Conservation (phyloP, 495 filamentous ascomycete species). For the Terfezia claveryi region DNA sequence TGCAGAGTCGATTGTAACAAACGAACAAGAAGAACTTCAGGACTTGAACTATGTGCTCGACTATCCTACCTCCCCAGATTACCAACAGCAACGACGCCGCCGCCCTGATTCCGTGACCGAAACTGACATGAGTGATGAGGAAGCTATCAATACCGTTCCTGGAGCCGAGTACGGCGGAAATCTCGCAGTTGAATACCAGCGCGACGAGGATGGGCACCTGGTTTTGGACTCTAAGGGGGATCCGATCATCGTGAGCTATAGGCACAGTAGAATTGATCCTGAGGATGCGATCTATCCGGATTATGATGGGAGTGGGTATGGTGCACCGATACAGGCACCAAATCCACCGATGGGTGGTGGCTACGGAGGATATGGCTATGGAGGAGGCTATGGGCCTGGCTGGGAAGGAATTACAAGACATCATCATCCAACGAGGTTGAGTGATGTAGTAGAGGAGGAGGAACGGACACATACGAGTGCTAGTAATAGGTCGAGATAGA, state of each 20-base stretch:
- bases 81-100: neutral
- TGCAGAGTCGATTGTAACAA: constrained; percentile 13
- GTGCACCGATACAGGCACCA: constrained; percentile 5
- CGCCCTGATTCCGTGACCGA: constrained; percentile 9
- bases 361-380: constrained; percentile 16
- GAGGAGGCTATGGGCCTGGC: constrained; percentile 42
- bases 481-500: neutral
- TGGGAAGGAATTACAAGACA: constrained; percentile 74
- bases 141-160: constrained; percentile 15
- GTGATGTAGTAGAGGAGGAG: constrained; percentile 76
- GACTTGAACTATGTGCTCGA: no score
- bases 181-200: constrained; percentile 22
- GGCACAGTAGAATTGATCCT: constrained; percentile 9
- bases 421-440: constrained; percentile 82
- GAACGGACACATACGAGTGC: constrained; percentile 22
- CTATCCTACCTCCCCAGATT: neutral
- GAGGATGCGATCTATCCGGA: constrained; percentile 15
- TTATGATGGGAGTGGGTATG: constrained; percentile 14
- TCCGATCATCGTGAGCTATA: constrained; percentile 20
- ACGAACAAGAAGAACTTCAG: neutral
- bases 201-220: constrained; percentile 28
- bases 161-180: constrained; percentile 29
- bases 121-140: constrained; percentile 10
- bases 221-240: constrained; percentile 27
- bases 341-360: constrained; percentile 6